Base-by-base conservation (phyloP, 225 moss, liverwort and hornwort species). In the Climacium dendroides region DNA sequence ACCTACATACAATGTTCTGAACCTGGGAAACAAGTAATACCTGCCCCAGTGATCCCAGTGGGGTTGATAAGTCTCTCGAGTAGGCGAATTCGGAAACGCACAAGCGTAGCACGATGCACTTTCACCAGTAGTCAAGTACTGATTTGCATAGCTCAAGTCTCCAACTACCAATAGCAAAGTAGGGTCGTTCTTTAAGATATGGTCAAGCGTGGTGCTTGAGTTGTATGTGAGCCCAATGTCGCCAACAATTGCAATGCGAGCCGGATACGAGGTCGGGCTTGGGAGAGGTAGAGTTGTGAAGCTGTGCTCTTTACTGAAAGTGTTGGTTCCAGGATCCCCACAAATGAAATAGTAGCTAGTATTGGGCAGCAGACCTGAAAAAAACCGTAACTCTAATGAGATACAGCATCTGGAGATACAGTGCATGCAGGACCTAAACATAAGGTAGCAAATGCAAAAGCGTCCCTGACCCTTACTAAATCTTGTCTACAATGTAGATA, bases 11-110 rank as follows among this genome's bases (percentile, higher is more conserved):
- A 52, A 67, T 41, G 50, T 64, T 82, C 58, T 79, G 39, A 70
- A 87, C 45, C 32, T 45, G 52, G 50, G 48, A 35, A 71, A 53
- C 11, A 76, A 57, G 55, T 57, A 64, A 63, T 82, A 96, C 96
- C 96, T 93, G 86, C 94, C 94, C 96, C 96, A 96, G 83, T 94
- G 86, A 86, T 96, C 96, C 96, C 96, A 96, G 85, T 95, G 96
- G 87, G 95, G 96, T 80, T 95, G 95, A 88, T 93, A 89, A 29
- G 95, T 94, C 86, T 96, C 96, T 53, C 94, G 93, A 75, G 93
- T 96, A 50, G 96, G 96, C 39, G 92, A 91, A 30, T 82, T 86
- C 16, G 94, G 95, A 83, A 96, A 96, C 41, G 95, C 89, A 74
- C 95, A 94, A 32, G 85, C 50, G 78, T 96, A 96, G 88, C 96